Evolutionary conservation across 1,284 basidiomycete species (phyloP), one percentile per base, ranked within the genome.

Genomic region (Coniferiporia sulphurascens): DNA sequence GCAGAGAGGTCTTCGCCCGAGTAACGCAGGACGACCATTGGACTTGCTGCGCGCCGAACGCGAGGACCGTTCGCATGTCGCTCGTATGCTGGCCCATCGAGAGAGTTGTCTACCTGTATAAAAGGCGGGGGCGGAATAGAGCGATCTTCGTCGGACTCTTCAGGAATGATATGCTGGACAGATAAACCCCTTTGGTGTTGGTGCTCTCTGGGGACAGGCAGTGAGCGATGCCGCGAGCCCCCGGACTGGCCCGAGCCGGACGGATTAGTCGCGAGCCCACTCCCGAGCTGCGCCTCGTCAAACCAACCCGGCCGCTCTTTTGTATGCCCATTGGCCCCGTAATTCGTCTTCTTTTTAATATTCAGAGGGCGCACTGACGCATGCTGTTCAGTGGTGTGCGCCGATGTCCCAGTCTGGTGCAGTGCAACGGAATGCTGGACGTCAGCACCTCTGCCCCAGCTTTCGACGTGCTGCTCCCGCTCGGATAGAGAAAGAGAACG

Each of bases 391-490:
- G 32, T 58, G 56, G 27, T 45, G 55, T 52, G 45, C 65, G 13
- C 46, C n/a, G 53, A 46, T 12, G 44, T 32, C 10, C 6, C 38
- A 5, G 51, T 9, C n/a, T 22, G 5, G 13, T 43, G 21, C 21
- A 41, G 13, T 17, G 6, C 45, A 8, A 4, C 17, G 53, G 19
- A 13, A 34, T 45, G 71, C 72, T 13, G 70, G 69, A 54, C 76
- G 72, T 63, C 79, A 82, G 7, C 69, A 41, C 69, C 69, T 48
- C 79, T 79, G 64, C 82, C 76, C 75, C 81, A 83, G 12, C 12
- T 35, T 52, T 73, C 70, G 63, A 80, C 76, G 75, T 78, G 82
- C 56, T 75, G 75, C n/a, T 79, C 77, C 51, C 48, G 45, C 4
- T 61, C 22, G 1, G 63, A 3, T 13, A 57, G 43, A 15, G 61